Evolutionary conservation across 2,329 filamentous ascomycete genomes (phyloP).

Genomic region (Epichloe scottii): DNA sequence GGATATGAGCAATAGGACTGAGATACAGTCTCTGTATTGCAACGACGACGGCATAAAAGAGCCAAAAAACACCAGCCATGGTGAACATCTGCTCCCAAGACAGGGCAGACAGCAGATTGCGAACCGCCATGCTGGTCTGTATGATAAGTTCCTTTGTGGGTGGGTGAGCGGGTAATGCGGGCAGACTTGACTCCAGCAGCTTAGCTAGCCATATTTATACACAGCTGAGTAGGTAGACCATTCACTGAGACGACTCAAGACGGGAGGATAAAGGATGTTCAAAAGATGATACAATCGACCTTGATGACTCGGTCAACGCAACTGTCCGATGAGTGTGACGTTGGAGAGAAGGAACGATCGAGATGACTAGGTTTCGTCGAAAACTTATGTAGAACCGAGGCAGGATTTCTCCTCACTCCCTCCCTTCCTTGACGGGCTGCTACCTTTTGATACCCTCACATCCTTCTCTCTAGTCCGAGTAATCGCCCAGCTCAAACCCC

Average conservation of each 20-base stretch:
- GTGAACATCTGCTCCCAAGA: constrained; percentile 15
- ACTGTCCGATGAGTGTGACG: neutral
- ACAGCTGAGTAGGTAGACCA: too few species aligned
- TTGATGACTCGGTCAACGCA: neutral
- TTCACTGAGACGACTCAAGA: neutral
- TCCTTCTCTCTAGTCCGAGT: neutral
- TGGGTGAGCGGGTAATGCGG: neutral
- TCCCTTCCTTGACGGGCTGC: neutral
- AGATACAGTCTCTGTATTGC: constrained; percentile 22
- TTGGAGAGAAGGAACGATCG: neutral
- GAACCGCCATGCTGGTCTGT: constrained; percentile 7
- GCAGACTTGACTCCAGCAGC: neutral
- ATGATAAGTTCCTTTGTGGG: neutral
- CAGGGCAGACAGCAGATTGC: constrained; percentile 11
- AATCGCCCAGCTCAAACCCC: neutral
- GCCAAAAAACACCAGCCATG: constrained; percentile 14
- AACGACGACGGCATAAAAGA: constrained; percentile 17
- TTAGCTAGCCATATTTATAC: neutral
- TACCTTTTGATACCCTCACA: neutral
- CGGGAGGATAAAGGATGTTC: neutral
- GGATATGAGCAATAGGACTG: constrained; percentile 26
- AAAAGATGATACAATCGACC: neutral
- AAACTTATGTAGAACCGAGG: neutral
- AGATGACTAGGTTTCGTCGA: neutral
- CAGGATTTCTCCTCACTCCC: neutral